phyloP scores from a whole-genome alignment of 1,139 yeast genomes.

The Suhomyces bribrorum region DNA sequence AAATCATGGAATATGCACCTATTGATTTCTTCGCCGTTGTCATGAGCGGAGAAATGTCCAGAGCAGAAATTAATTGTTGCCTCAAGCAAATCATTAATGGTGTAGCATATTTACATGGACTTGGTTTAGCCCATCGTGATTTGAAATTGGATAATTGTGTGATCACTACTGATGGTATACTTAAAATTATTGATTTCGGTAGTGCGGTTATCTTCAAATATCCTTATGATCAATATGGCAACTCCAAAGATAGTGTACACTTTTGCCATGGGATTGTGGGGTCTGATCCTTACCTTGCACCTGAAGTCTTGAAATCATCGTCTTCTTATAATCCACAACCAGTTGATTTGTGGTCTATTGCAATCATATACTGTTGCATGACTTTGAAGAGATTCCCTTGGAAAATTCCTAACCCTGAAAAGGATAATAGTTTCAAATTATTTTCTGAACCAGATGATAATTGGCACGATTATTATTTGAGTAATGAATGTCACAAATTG shows the following conservation, averaged over 20 bases:
- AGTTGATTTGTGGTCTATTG: slow-evolving; percentile 94
- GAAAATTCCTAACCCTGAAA: slow-evolving; percentile 85
- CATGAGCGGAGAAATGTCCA: slow-evolving; percentile 92
- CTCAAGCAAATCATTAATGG: slow-evolving; percentile 86
- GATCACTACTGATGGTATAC: slow-evolving; percentile 78
- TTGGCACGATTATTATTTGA: slow-evolving; percentile 53
- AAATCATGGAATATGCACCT: slow-evolving; percentile 97
- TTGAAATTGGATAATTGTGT: slow-evolving; percentile 94
- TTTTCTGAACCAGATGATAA: slow-evolving; percentile 57
- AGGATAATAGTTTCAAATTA: slow-evolving; percentile 76
- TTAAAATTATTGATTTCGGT: slow-evolving; percentile 94
- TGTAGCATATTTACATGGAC: slow-evolving; percentile 75
- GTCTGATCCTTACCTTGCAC: slow-evolving; percentile 96
- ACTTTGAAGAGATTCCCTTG: slow-evolving; percentile 92
- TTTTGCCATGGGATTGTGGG: slow-evolving; percentile 94
- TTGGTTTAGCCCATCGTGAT: slow-evolving; percentile 96
- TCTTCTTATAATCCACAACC: slow-evolving; percentile 85
- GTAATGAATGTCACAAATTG: slow-evolving; percentile 51
- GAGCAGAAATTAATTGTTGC: slow-evolving; percentile 84
- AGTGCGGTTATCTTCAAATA: slow-evolving; percentile 92
- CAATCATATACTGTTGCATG: slow-evolving; percentile 96
- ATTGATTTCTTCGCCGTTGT: slow-evolving; percentile 96
- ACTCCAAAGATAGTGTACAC: slow-evolving; percentile 58
- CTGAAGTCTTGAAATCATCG: slow-evolving; percentile 78
- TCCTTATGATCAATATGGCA: slow-evolving; percentile 68